A percentile compares a stretch with the other conserved stretches of the same genome.
Conservation (phyloP, 2,329 filamentous ascomycete genomes). For the Verticillium tricorpus region DNA sequence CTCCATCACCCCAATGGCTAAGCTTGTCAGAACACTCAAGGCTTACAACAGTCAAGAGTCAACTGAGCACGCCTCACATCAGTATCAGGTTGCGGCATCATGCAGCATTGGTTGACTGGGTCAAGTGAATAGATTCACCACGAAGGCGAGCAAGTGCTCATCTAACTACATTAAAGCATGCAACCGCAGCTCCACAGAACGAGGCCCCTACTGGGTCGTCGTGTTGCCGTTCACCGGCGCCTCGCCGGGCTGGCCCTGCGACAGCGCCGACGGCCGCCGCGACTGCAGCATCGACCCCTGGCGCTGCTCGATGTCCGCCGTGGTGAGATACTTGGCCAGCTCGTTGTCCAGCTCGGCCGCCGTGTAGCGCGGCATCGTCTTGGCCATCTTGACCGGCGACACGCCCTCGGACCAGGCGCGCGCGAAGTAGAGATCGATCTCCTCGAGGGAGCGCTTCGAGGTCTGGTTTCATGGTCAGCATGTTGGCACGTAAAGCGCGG, state of each 20-base stretch:
- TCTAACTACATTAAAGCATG: too few relatives aligned
- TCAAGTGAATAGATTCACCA: too few relatives aligned
- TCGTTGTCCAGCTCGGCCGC: slow-evolving; percentile 18
- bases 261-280: background rate
- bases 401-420: slow-evolving; percentile 19
- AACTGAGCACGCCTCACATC: too few relatives aligned
- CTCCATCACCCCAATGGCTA: too few relatives aligned
- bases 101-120: too few relatives aligned
- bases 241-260: background rate
- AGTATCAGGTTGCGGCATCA: too few relatives aligned
- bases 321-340: slow-evolving; percentile 22
- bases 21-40: too few relatives aligned
- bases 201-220: background rate
- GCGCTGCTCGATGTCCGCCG: slow-evolving; percentile 11
- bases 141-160: too few relatives aligned
- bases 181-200: too few relatives aligned
- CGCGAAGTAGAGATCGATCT: slow-evolving; percentile 47
- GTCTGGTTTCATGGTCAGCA: slow-evolving; percentile 48
- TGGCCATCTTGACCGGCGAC: slow-evolving; percentile 18
- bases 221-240: background rate
- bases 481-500: slow-evolving; percentile 26
- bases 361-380: slow-evolving; percentile 1
- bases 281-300: background rate
- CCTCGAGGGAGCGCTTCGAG: slow-evolving; percentile 49
- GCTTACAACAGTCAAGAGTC: too few relatives aligned